phyloP scores from a whole-genome alignment of 2,329 filamentous ascomycete genomes.

The Mycosphaerella arachidis region DNA sequence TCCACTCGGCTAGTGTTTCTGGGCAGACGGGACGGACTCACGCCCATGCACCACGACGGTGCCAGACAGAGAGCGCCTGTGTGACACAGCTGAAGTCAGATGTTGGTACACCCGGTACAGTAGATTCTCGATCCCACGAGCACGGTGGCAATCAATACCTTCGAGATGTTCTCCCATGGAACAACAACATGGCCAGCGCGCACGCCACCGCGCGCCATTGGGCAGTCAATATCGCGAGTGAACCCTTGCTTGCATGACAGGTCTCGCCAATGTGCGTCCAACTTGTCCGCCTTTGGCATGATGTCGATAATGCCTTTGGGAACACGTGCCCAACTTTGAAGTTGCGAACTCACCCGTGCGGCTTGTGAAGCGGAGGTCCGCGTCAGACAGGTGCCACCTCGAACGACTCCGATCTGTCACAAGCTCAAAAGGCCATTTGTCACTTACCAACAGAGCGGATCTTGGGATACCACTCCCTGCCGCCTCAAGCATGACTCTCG shows the following conservation, averaged over 20 bases:
- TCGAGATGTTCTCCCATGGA: background rate
- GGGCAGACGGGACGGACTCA: too few species aligned
- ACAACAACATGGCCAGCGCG: background rate
- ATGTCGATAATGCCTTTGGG: background rate
- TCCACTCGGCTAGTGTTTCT: too few species aligned
- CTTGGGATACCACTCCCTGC: background rate
- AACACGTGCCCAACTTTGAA: background rate
- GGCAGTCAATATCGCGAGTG: background rate
- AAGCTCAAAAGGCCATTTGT: background rate
- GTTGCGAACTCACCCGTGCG: background rate
- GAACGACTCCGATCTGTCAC: background rate
- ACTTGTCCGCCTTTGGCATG: background rate
- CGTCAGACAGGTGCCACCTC: background rate
- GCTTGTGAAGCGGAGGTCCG: background rate
- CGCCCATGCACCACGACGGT: too few species aligned
- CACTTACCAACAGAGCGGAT: background rate
- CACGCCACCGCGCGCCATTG: background rate
- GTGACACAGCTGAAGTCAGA: too few species aligned
- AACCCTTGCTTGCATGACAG: background rate
- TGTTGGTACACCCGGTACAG: too few species aligned
- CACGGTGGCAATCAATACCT: background rate
- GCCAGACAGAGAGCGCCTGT: too few species aligned
- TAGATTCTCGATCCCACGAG: too few species aligned
- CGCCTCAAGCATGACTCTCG: background rate
- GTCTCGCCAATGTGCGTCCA: background rate